Evolutionary conservation across 768 basidiomycete species (phyloP).

Genomic region (Phylloporus rhodoxanthus): DNA sequence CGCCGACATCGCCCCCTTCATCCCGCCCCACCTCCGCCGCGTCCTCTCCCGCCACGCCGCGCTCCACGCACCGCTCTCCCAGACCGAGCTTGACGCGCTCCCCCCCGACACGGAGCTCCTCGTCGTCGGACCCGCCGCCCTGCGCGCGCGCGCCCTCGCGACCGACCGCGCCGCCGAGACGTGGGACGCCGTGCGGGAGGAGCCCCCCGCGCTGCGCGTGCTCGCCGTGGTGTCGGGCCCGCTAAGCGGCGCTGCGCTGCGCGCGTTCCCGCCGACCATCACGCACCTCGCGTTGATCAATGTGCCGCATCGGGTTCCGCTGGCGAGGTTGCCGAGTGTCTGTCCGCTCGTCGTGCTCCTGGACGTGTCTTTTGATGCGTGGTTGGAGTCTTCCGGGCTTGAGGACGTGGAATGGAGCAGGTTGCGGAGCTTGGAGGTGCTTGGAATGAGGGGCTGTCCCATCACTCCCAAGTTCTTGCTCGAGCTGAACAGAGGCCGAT

Average conservation of each 20-base stretch:
- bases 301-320: constrained; percentile 41
- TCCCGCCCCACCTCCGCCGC: constrained; percentile 56
- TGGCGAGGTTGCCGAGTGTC: constrained; percentile 51
- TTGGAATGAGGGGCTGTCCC: constrained; percentile 54
- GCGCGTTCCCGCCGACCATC: constrained; percentile 57
- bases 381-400: constrained; percentile 34
- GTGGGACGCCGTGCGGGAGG: constrained; percentile 40
- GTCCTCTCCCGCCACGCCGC: constrained; percentile 55
- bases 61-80: constrained; percentile 50
- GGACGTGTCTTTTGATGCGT: constrained; percentile 63
- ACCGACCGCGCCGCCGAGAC: neutral
- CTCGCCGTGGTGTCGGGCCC: constrained; percentile 47
- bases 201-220: constrained; percentile 36
- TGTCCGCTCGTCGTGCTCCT: constrained; percentile 60
- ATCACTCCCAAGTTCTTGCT: constrained; percentile 38
- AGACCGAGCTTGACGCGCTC: constrained; percentile 44
- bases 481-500: constrained; percentile 54
- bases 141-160: constrained; percentile 42
- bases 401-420: constrained; percentile 54
- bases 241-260: constrained; percentile 40
- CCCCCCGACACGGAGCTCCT: constrained; percentile 60
- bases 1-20: constrained; percentile 41
- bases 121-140: constrained; percentile 50
- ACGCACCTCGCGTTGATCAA: constrained; percentile 57
- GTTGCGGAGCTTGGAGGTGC: constrained; percentile 46